phyloP scores from a whole-genome alignment of 345 rosid species.

The Jatropha curcas region DNA sequence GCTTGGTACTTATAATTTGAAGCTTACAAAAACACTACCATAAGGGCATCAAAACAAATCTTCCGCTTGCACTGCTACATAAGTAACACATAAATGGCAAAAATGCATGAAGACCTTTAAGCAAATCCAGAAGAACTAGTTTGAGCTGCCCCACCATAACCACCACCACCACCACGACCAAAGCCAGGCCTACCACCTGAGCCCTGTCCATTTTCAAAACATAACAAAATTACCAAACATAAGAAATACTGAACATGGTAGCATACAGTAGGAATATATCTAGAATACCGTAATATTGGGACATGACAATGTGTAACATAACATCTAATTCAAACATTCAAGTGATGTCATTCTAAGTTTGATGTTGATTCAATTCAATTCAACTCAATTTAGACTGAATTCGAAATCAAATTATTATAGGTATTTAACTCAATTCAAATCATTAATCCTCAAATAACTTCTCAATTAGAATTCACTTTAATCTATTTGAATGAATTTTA shows the following conservation, averaged over 20 bases:
- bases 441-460: too few relatives aligned
- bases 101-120: slow-evolving; percentile 28
- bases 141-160: slow-evolving; percentile 45
- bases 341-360: too few relatives aligned
- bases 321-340: too few relatives aligned
- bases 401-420: too few relatives aligned
- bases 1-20: slow-evolving; percentile 5
- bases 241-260: too few relatives aligned
- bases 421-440: too few relatives aligned
- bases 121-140: slow-evolving; percentile 49
- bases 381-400: too few relatives aligned
- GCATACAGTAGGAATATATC: background rate
- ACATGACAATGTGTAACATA: too few relatives aligned
- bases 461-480: too few relatives aligned
- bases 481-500: too few relatives aligned
- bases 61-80: slow-evolving; percentile 3
- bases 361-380: too few relatives aligned
- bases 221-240: background rate
- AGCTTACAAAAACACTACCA: slow-evolving; percentile 1
- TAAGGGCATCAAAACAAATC: slow-evolving; percentile 11
- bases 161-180: slow-evolving; percentile 75
- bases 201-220: slow-evolving; percentile 34
- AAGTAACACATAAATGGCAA: background rate
- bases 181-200: slow-evolving; percentile 69
- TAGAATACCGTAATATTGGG: too few relatives aligned